Evolutionary conservation across 2,329 filamentous ascomycete species (phyloP), one percentile per base, ranked within the genome.

Genomic region (Venturia carpophila): DNA sequence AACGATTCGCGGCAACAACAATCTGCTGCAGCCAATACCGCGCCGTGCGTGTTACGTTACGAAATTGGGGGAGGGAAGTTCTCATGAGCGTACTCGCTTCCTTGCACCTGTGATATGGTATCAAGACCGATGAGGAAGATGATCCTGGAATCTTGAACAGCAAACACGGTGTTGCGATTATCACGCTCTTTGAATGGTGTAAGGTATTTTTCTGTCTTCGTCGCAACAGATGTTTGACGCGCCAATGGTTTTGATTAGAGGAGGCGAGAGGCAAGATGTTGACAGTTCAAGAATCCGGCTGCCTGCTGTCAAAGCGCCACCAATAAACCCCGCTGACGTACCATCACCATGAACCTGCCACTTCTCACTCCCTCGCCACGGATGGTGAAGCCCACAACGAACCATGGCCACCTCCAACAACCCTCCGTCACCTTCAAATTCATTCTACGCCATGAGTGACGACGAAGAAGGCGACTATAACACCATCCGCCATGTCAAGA

Each of bases 391-490:
- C 45, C 24, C 21, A 49, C 11, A 3, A 10, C 21, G 19, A 5
- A 11, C n/a, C 52, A 63, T 63, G 62, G 42, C 45, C 62, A 30
- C 6, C 39, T 24, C 62, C 5, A 11, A 63, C 5, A 34, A 9
- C 66, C 79, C 81, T 56, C 81, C 85, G 17, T 97, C 92, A 43
- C 92, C 92, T 1, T 84, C 90, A 2, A 91, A 87, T 63, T 96
- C 91, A 71, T 94, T 93, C 80, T 97, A 96, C 80, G 93, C 93
- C 73, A 82, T 97, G 82, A 96, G 91, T 76, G 95, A 99, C 79
- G 92, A 96, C 73, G 92, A 96, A 68, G 94, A 97, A 77, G 90
- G 89, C 70, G 94, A 90, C 56, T 99, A 99, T 79, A 90, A 95
- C 75, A 97, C 92, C 21, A 91, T 99, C 72, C 89, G 91, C 5